Conservation (phyloP, 371 early-diverging fungal genomes). For the Fennellomyces sp. region DNA sequence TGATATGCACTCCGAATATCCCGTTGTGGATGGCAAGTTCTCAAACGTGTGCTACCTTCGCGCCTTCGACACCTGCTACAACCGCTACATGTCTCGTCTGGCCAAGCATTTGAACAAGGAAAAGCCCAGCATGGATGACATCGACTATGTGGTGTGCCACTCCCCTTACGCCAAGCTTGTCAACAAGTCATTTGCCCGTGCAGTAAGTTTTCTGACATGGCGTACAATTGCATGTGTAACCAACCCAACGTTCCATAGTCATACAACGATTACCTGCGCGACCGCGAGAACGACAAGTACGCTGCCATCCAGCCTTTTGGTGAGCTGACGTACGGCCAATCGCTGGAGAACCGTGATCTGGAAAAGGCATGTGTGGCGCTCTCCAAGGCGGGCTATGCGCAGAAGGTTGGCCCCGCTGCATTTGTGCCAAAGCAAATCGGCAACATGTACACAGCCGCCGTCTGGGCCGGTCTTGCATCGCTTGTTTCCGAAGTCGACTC, state of each 20-base stretch:
- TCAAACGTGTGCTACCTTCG: slow-evolving; percentile 92
- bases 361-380: slow-evolving; percentile 88
- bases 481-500: slow-evolving; percentile 76
- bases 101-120: slow-evolving; percentile 47
- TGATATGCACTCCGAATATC: slow-evolving; percentile 93
- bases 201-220: slow-evolving; percentile 32
- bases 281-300: slow-evolving; percentile 69
- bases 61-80: slow-evolving; percentile 89
- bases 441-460: slow-evolving; percentile 96
- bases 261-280: slow-evolving; percentile 88
- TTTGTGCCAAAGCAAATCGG: slow-evolving; percentile 90
- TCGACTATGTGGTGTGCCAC: slow-evolving; percentile 93
- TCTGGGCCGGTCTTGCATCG: slow-evolving; percentile 89
- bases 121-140: slow-evolving; percentile 63
- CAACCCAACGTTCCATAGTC: slow-evolving; percentile 27
- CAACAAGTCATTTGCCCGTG: slow-evolving; percentile 91
- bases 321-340: slow-evolving; percentile 64
- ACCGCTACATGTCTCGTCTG: slow-evolving; percentile 80
- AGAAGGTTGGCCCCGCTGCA: slow-evolving; percentile 84
- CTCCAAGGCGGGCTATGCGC: slow-evolving; percentile 72
- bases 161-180: slow-evolving; percentile 97
- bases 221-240: not conserved
- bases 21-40: slow-evolving; percentile 94
- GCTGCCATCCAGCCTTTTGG: slow-evolving; percentile 64
- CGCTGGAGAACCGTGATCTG: slow-evolving; percentile 84